Base-by-base conservation (phyloP, 371 early-diverging fungal species). In the Choanephora cucurbitarum region DNA sequence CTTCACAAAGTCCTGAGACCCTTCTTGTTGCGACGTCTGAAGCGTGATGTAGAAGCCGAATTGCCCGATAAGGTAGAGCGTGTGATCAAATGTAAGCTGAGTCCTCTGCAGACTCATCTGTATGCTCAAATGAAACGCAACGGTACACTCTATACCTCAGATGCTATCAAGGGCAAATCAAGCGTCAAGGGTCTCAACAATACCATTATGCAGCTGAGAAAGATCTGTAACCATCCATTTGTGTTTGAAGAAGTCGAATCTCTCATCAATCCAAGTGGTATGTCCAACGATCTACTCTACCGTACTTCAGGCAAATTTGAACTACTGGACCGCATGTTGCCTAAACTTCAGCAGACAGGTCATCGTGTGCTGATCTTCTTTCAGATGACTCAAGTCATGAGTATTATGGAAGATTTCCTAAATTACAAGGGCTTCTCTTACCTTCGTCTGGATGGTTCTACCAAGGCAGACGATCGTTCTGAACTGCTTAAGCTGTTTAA, bases 211-310 rank as follows among this genome's bases (percentile, higher is more conserved):
- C 99, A 99, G 73, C 84, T 99, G 34, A 87, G 99, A 41, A 99
- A 99, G 75, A 92, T 98, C 56, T 98, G 99, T 69, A 99, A 99
- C 68, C 99, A 99, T 78, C 99, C 99, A 13, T 99, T 91, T 71
- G 92, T 99, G 4, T 97, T 96, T 74, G 89, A 90, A 46, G 96
- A 94, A 62, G 98, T 99, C 0, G 99, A 98, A 70, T 77, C 80
- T 17, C 67, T 74, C 5, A 75, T 94, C 42, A 87, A 91, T 64
- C 88, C 92, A 17, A 59, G 64, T 33, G 70, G 76, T 42, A 62
- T 55, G 37, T 74, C 76, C 57, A 82, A 83, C 37, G 82, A 83
- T 22, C 52, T 73, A 11, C 70, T 91, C 40, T 95, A 69, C 58
- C 86, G 91, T 52, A 85, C 85, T 23, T 82, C 95, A 5, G 99